phyloP scores from a whole-genome alignment of 257 asterid genomes.

The Ballota nigra region DNA sequence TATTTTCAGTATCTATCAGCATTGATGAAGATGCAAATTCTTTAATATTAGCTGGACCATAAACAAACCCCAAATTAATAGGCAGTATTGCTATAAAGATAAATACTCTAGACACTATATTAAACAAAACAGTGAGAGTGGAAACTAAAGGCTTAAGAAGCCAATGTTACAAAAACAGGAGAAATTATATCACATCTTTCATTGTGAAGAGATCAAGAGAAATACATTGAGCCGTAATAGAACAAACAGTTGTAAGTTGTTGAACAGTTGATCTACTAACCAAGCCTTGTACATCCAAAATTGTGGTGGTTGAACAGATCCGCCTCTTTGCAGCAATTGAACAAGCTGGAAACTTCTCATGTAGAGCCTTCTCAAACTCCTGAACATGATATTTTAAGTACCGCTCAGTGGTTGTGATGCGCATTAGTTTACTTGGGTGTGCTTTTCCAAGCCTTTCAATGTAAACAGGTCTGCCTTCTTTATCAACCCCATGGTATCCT shows the following conservation, averaged over 20 bases:
- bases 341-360: constrained; percentile 94
- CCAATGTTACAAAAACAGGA: background rate
- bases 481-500: constrained; percentile 98
- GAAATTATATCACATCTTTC: background rate
- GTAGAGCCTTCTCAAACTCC: constrained; percentile 84
- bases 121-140: background rate
- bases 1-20: background rate
- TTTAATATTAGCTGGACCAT: background rate
- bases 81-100: background rate
- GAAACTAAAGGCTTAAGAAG: background rate
- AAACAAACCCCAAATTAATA: background rate
- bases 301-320: constrained; percentile 78
- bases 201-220: background rate
- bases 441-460: constrained; percentile 95
- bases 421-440: constrained; percentile 78
- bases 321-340: constrained; percentile 83
- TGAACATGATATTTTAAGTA: constrained; percentile 88
- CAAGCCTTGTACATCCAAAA: constrained; percentile 96
- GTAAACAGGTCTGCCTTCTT: constrained; percentile 94
- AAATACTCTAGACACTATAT: background rate
- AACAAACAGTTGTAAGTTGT: background rate
- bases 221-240: background rate
- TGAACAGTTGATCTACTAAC: constrained; percentile 41
- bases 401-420: constrained; percentile 70
- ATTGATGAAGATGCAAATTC: constrained; percentile 12